Percentiles rank a stretch among this genome's conserved stretches.
These are phyloP conservation scores for Naganishia vishniacii DNA, from an alignment of 768 basidiomycete species.

Conservation along the genomic window DNA sequence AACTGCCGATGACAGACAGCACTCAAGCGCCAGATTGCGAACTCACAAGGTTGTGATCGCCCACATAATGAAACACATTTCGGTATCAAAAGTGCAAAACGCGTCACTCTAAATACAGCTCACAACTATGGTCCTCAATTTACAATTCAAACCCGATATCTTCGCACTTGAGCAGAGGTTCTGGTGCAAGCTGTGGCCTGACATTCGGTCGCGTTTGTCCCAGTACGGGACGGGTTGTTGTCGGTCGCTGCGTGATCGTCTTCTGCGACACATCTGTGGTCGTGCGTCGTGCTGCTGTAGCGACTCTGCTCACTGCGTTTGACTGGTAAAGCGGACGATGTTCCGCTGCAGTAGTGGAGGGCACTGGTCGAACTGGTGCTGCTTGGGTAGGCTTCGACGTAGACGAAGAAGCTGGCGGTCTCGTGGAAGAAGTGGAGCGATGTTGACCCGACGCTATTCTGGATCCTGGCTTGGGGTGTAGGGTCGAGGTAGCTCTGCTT, in stretches of 20 bases:
- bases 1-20: too few species aligned
- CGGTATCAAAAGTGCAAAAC: too few species aligned
- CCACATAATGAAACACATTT: too few species aligned
- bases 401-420: neutral
- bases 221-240: neutral
- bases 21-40: too few species aligned
- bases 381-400: neutral
- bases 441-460: neutral
- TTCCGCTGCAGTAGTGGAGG: neutral
- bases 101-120: too few species aligned
- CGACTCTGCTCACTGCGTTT: neutral
- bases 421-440: neutral
- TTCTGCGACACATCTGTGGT: neutral
- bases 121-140: neutral
- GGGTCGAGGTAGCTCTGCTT: neutral
- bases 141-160: conserved; percentile 14
- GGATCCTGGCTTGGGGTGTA: neutral
- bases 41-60: too few species aligned
- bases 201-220: neutral
- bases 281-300: neutral
- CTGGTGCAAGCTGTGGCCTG: neutral
- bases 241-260: neutral
- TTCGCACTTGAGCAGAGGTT: conserved; percentile 8
- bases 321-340: neutral
- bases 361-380: neutral